Evolutionary conservation across 2,329 filamentous ascomycete genomes (phyloP).

Genomic region (Tolypocladium pustulatum): DNA sequence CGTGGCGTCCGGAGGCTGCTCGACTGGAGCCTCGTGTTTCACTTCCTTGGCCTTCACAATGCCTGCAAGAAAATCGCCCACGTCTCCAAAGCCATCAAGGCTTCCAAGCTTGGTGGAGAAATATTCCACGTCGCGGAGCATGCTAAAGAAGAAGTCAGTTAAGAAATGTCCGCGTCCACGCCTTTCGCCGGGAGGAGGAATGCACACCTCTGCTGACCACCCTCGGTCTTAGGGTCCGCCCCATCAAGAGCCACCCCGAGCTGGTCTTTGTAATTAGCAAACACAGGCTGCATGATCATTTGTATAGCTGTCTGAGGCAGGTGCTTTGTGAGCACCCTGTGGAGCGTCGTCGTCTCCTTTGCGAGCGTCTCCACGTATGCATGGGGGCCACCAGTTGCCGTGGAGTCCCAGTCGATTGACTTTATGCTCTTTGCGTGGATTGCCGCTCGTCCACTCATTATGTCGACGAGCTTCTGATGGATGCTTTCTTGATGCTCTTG

Average conservation of each 20-base stretch:
- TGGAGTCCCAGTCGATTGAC: slow-evolving; percentile 61
- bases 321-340: slow-evolving; percentile 75
- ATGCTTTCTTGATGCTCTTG: slow-evolving; percentile 88
- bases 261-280: slow-evolving; percentile 70
- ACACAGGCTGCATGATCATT: slow-evolving; percentile 81
- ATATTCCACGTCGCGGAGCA: slow-evolving; percentile 66
- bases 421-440: slow-evolving; percentile 67
- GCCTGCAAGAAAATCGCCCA: slow-evolving; percentile 57
- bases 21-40: slow-evolving; percentile 11
- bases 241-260: slow-evolving; percentile 62
- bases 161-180: background rate
- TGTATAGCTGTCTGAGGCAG: slow-evolving; percentile 65
- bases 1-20: slow-evolving; percentile 6
- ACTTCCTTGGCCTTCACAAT: slow-evolving; percentile 52
- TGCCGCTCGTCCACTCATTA: slow-evolving; percentile 71
- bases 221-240: slow-evolving; percentile 52
- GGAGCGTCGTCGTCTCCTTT: slow-evolving; percentile 76
- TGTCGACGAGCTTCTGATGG: slow-evolving; percentile 86
- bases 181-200: background rate
- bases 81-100: slow-evolving; percentile 67
- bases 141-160: slow-evolving; percentile 33
- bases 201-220: slow-evolving; percentile 58
- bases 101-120: slow-evolving; percentile 63
- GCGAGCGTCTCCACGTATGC: slow-evolving; percentile 78
- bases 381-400: slow-evolving; percentile 35